Evolutionary conservation across 805 yeast genomes (phyloP), one percentile per base, ranked within the genome.

Genomic region (Myxozyma udenii): DNA sequence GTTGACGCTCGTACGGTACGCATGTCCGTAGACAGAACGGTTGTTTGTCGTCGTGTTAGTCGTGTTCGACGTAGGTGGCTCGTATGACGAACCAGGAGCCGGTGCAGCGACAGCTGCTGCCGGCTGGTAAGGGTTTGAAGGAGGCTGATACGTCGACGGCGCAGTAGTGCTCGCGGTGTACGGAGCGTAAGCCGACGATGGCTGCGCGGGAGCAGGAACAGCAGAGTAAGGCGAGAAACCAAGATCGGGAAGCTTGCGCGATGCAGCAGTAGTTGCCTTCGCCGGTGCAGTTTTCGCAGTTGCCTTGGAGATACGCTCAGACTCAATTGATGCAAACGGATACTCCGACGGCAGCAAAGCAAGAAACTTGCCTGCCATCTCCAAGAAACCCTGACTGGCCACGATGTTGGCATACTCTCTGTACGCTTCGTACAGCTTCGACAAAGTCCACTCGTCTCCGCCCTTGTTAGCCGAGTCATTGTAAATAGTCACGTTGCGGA

Each of bases 331-430:
- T 44, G 85, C 82, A 23, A 83, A 87, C 40, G 84, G 85, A 61
- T 83, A 80, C 48, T 80, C 80, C 41, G 78, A 80, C 11, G 98
- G 95, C 62, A 93, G 74, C 54, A 84, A 74, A 41, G 74, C 73
- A 64, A 91, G 75, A 60, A 86, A 80, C 59, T 76, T 78, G 51
- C 74, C 77, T 1, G 98, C 97, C 60, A 91, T 72, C 7, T 84
- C 95, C 61, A 87, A 83, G 58, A 86, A 81, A 24, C 97, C 98
- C 64, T 77, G 81, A 24, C 88, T 81, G 3, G 95, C 84, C 50
- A 89, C 81, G 53, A 85, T 73, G 59, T 80, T 82, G 41, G 95
- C 83, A 68, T 85, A 93, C 68, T 93, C 98, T 58, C 87, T 74
- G 55, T 87, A 80, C 2, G 84, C 83, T 35, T 74, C 74, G 61